These are phyloP conservation scores for Ophiostoma sp. DNA, from an alignment of 2,329 filamentous ascomycete genomes.

Conservation along the genomic window DNA sequence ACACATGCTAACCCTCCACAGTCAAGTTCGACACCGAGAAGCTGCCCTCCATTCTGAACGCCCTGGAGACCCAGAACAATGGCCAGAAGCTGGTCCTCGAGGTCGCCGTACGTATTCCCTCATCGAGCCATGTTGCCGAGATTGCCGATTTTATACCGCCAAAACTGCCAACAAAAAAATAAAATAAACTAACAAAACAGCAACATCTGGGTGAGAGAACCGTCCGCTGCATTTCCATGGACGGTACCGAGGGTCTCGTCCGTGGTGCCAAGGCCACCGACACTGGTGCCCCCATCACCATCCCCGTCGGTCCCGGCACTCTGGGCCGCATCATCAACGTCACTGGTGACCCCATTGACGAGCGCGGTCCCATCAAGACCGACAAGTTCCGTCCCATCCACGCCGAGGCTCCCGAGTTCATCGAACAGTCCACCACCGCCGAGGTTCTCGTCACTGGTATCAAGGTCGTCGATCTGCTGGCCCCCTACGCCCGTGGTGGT, in stretches of 20 bases:
- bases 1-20: constrained; percentile 38
- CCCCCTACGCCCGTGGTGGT: constrained; percentile 99
- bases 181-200: constrained; percentile 42
- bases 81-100: constrained; percentile 93
- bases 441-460: constrained; percentile 99
- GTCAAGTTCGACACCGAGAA: constrained; percentile 95
- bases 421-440: constrained; percentile 90
- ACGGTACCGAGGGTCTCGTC: constrained; percentile 99
- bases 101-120: constrained; percentile 68
- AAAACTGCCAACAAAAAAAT: neutral
- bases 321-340: constrained; percentile 99
- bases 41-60: constrained; percentile 96
- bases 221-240: constrained; percentile 99
- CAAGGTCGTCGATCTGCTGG: constrained; percentile 99
- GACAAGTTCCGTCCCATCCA: constrained; percentile 86
- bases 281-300: constrained; percentile 91
- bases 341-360: constrained; percentile 99
- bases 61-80: constrained; percentile 84
- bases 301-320: constrained; percentile 87
- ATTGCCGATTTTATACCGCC: neutral
- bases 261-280: constrained; percentile 81
- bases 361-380: constrained; percentile 96
- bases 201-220: constrained; percentile 99
- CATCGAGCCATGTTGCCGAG: neutral
- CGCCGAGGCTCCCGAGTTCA: constrained; percentile 86